These are phyloP conservation scores for Candida fluviatilis DNA, from an alignment of 805 yeast species.

Conservation along the genomic window DNA sequence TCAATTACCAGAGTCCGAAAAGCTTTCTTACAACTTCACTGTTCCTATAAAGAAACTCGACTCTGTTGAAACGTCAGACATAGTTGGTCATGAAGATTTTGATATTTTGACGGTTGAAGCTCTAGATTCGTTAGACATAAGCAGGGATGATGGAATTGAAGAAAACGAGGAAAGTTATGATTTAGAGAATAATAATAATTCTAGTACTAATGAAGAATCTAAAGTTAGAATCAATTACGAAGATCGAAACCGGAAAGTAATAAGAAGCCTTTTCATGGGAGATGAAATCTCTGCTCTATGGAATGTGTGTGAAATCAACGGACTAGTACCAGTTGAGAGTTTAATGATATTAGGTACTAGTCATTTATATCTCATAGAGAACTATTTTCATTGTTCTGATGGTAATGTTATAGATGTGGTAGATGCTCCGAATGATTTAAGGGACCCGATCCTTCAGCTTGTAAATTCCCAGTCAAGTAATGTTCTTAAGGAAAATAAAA, in stretches of 20 bases:
- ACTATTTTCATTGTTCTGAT: slow-evolving; percentile 55
- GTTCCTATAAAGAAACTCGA: slow-evolving; percentile 30
- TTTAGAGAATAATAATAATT: slow-evolving; percentile 33
- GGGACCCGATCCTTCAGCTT: slow-evolving; percentile 68
- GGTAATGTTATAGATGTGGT: slow-evolving; percentile 56
- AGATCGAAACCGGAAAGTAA: slow-evolving; percentile 71
- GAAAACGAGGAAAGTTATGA: slow-evolving; percentile 35
- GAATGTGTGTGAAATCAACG: slow-evolving; percentile 73
- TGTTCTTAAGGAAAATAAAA: slow-evolving; percentile 19
- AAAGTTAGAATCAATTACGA: slow-evolving; percentile 29
- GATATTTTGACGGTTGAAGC: slow-evolving; percentile 13
- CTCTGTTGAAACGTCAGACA: slow-evolving; percentile 3
- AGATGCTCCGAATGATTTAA: slow-evolving; percentile 56
- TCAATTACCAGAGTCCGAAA: slow-evolving; percentile 42
- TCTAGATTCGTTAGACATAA: slow-evolving; percentile 24
- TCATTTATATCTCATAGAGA: slow-evolving; percentile 65
- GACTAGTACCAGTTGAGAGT: slow-evolving; percentile 74
- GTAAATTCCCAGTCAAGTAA: slow-evolving; percentile 47
- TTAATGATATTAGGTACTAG: slow-evolving; percentile 64
- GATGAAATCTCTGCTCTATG: slow-evolving; percentile 69
- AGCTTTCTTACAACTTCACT: slow-evolving; percentile 36
- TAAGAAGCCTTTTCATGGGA: slow-evolving; percentile 62
- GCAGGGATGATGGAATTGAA: slow-evolving; percentile 10
- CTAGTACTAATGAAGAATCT: slow-evolving; percentile 8
- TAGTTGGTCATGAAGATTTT: slow-evolving; percentile 15